Conservation (phyloP, 768 basidiomycete species). For the Lactarius sanguifluus region DNA sequence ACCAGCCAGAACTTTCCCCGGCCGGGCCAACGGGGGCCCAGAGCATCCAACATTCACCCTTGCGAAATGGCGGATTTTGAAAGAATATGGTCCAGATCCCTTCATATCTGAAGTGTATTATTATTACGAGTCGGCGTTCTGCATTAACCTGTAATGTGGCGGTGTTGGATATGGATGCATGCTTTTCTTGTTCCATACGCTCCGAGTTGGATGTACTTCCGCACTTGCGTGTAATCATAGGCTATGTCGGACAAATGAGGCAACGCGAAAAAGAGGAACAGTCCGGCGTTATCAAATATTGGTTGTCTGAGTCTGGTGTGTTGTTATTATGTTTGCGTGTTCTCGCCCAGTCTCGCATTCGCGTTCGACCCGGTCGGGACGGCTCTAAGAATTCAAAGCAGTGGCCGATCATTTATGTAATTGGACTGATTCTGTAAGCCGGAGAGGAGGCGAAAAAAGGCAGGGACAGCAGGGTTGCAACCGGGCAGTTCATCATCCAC, state of each 20-base stretch:
- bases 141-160: neutral
- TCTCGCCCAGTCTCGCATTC: slow-evolving; percentile 1
- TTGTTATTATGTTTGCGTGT: slow-evolving; percentile 1
- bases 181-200: slow-evolving; percentile 1
- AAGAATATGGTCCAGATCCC: neutral
- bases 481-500: neutral
- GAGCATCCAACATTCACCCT: neutral
- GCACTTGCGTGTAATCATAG: slow-evolving; percentile 8
- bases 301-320: slow-evolving; percentile 14
- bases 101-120: neutral
- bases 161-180: slow-evolving; percentile 11
- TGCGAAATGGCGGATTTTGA: slow-evolving; percentile 8
- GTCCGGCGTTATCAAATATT: neutral
- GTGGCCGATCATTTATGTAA: slow-evolving; percentile 26
- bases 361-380: slow-evolving; percentile 27
- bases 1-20: neutral
- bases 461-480: neutral
- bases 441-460: slow-evolving; percentile 5
- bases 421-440: slow-evolving; percentile 1
- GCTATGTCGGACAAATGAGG: slow-evolving; percentile 1
- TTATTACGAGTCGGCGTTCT: slow-evolving; percentile 14
- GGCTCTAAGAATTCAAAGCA: slow-evolving; percentile 3
- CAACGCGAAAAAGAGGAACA: neutral
- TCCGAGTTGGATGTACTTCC: neutral
- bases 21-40: slow-evolving; percentile 1